Percentiles rank a stretch among this genome's conserved stretches.
Conservation (phyloP, 768 basidiomycete genomes). For the Goffeauzyma gilvescens region DNA sequence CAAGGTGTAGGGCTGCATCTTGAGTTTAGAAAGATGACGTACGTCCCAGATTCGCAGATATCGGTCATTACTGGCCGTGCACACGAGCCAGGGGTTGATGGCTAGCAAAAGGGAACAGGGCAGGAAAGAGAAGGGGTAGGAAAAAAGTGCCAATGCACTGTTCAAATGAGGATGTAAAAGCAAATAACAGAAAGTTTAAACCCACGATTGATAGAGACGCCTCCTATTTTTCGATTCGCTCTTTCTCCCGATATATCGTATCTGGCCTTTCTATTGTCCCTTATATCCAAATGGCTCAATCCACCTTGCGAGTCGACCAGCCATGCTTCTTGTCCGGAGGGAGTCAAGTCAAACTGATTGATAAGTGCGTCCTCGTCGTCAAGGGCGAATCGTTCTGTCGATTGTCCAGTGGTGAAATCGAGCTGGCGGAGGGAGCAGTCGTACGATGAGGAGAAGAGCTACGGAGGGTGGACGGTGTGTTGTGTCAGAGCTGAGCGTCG, state of each 20-base stretch:
- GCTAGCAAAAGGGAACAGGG: too few relatives aligned
- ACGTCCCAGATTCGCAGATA: constrained; percentile 28
- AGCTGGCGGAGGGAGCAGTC: constrained; percentile 34
- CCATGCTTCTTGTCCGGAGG: constrained; percentile 28
- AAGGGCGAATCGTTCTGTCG: constrained; percentile 31
- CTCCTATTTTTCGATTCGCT: constrained; percentile 30
- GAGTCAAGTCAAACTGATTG: constrained; percentile 34
- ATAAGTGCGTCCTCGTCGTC: constrained; percentile 30
- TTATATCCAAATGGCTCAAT: constrained; percentile 28
- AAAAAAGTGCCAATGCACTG: too few relatives aligned
- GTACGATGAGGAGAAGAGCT: constrained; percentile 34
- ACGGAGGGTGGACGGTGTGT: too few relatives aligned
- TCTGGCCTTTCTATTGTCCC: constrained; percentile 20
- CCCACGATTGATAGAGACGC: constrained; percentile 30
- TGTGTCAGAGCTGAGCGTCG: not conserved
- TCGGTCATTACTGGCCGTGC: constrained; percentile 31
- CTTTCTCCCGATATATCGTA: constrained; percentile 20
- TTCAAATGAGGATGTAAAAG: too few relatives aligned
- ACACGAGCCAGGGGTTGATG: constrained; percentile 22
- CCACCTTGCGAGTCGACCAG: constrained; percentile 27
- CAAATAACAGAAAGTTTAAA: constrained; percentile 13
- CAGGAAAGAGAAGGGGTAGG: too few relatives aligned
- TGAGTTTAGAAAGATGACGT: constrained; percentile 18
- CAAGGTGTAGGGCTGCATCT: not conserved
- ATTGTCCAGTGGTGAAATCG: constrained; percentile 28